Percentiles rank a stretch among this genome's conserved stretches.
Evolutionary conservation across 495 filamentous ascomycete species (phyloP).

Genomic region (Pseudevernia furfuracea): DNA sequence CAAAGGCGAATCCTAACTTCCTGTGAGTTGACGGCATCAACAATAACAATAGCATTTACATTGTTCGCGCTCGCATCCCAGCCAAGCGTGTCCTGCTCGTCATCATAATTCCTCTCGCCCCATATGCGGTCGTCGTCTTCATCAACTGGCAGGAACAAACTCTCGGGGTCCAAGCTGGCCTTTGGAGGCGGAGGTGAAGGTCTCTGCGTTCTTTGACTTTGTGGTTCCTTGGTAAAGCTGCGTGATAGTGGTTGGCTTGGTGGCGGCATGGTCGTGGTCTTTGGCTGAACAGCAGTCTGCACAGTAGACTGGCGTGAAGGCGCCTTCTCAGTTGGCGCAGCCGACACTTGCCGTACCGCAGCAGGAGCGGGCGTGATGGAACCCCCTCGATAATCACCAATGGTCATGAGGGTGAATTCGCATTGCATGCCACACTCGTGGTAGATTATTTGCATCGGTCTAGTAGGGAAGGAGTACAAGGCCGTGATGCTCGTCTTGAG

Average conservation of each 20-base stretch:
- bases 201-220: conserved; percentile 22
- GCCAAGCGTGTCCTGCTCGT: conserved; percentile 63
- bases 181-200: conserved; percentile 45
- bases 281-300: conserved; percentile 13
- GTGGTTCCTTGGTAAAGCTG: conserved; percentile 21
- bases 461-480: conserved; percentile 70
- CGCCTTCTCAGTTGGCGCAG: conserved; percentile 35
- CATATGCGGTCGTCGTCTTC: conserved; percentile 65
- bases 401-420: conserved; percentile 92
- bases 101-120: conserved; percentile 70
- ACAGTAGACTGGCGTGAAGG: conserved; percentile 26
- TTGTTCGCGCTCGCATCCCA: conserved; percentile 68
- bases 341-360: conserved; percentile 31
- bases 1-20: conserved; percentile 29
- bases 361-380: conserved; percentile 34
- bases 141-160: conserved; percentile 66
- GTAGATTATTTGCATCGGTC: conserved; percentile 79
- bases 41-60: conserved; percentile 31
- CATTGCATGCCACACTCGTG: conserved; percentile 63
- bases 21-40: conserved; percentile 12
- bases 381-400: conserved; percentile 56
- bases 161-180: conserved; percentile 59
- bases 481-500: conserved; percentile 62
- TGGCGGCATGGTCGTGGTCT: conserved; percentile 23
- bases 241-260: conserved; percentile 33